Evolutionary conservation across 129 eudicot genomes (phyloP), one percentile per base, ranked within the genome.

Genomic region (Pittosporum tobira): DNA sequence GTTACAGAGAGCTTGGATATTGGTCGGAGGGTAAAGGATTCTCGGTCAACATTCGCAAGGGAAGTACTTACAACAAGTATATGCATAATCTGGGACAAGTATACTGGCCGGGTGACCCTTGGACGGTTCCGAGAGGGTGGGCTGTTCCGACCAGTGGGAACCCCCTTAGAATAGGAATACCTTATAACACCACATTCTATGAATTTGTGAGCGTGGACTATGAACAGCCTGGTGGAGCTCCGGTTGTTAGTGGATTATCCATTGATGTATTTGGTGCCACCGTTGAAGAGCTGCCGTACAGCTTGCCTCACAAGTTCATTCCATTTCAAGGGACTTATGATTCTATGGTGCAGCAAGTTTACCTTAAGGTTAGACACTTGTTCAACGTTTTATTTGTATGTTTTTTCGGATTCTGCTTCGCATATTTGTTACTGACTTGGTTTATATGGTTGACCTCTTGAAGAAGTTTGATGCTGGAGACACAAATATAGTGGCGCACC

Each of bases 121-220:
- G 13, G 5, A 5, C 59, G 2, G 40, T 28, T 15, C 59, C 59
- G 16, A 52, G 22, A 53, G 59, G 59, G 13, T 53, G 59, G 59
- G 40, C 15, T 6, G 15, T 28, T 53, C 22, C 59, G n/a, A 53
- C 40, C 14, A 53, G 40, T 19, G 12, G 14, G 5, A 28, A 53
- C 40, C 28, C 23, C 20, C 59, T 53, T 27, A 53, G 40, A 53
- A 53, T 53, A 16, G 59, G 59, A 28, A 38, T 53, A 25, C 59
- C 59, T 15, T 37, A 22, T 53, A 19, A 16, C 20, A 26, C 28
- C 3, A 15, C 40, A 27, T 53, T 53, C 40, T 16, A 6, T 25
- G 38, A 7, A 53, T 53, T 27, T 16, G 59, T 52, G 38, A 52
- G 28, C 31, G 38, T 15, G 21, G 28, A 20, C 6, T 53, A 53